Conservation (phyloP, 257 asterid genomes). For the Oldenlandia corymbosa region DNA sequence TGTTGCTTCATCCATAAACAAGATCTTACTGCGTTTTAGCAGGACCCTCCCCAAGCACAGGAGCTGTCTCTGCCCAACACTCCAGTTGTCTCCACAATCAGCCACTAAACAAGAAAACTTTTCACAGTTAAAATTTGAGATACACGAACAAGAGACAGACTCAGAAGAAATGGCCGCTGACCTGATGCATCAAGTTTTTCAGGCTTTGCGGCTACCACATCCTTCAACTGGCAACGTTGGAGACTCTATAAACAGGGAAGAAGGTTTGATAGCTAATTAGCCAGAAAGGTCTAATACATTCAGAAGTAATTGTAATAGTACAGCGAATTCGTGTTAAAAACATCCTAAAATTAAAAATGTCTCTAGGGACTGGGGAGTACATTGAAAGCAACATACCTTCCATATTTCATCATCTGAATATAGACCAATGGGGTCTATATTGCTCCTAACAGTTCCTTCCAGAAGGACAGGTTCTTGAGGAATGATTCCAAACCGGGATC, state of each 20-base stretch:
- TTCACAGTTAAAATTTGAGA: too few species aligned
- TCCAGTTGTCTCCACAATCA: slow-evolving; percentile 97
- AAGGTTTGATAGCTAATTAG: too few species aligned
- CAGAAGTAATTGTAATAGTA: neutral
- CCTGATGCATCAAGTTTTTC: slow-evolving; percentile 70
- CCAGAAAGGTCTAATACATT: too few species aligned
- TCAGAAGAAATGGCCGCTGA: slow-evolving; percentile 18
- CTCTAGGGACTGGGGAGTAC: too few species aligned
- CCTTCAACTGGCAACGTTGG: slow-evolving; percentile 80
- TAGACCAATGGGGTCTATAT: slow-evolving; percentile 76
- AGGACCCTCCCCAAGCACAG: slow-evolving; percentile 88
- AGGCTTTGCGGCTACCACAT: slow-evolving; percentile 76
- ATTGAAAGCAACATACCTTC: slow-evolving; percentile 48
- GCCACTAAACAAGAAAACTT: slow-evolving; percentile 39
- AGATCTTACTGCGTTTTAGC: slow-evolving; percentile 65
- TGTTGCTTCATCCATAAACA: slow-evolving; percentile 93
- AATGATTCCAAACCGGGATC: slow-evolving; percentile 84
- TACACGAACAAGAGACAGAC: neutral
- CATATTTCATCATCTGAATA: slow-evolving; percentile 70
- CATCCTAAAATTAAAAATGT: too few species aligned
- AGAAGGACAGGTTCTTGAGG: slow-evolving; percentile 98
- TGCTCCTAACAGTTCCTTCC: slow-evolving; percentile 81
- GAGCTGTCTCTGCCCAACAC: slow-evolving; percentile 89
- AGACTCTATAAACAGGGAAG: neutral
- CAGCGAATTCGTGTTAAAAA: too few species aligned